Base-by-base conservation (phyloP, 1,139 yeast genomes). In the Protomyces pachydermus region DNA sequence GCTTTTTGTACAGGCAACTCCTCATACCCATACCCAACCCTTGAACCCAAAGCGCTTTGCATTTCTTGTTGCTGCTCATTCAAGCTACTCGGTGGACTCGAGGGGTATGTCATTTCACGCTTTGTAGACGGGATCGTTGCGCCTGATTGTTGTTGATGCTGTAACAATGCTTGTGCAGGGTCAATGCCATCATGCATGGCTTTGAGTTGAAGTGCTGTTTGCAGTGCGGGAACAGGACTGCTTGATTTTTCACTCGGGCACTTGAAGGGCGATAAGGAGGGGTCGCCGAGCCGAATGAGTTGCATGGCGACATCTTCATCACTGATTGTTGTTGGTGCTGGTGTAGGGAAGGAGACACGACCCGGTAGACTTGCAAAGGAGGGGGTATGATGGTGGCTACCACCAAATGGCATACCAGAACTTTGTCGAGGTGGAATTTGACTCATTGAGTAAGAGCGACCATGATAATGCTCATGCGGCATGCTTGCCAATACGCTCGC, bases 241-340 rank as follows among this genome's bases (percentile, higher is more conserved):
- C 58, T 46, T 52, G 58, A 54, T 37, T 55, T 53, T n/a, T 55
- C 38, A 6, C 60, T 46, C 14, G 55, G 54, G 9, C 54, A 53
- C 34, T 55, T 60, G 60, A 51, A 60, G 25, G 60, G 64, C 35
- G 54, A 53, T 38, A 55, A 54, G 32, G 60, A 46, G 10, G 65
- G 61, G 20, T 56, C 65, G 18, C 67, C 67, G 18, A 65, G 63
- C 16, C 65, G 57, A n/a, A 65, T 65, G 28, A 65, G 58, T 42
- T 61, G 65, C 54, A 56, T 34, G 23, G 67, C 67, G 34, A 65
- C 65, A 46, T 65, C 67, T 39, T 65, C 67, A 14, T 65, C 67
- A 16, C 61, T 54, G 12, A 65, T 56, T 18, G 66, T 60, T 10
- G 64, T 60, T 52, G 65, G 65, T n/a, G 65, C 65, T 8, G 65